These are phyloP conservation scores for Suillus tomentosus DNA, from an alignment of 768 basidiomycete species.

Conservation along the genomic window DNA sequence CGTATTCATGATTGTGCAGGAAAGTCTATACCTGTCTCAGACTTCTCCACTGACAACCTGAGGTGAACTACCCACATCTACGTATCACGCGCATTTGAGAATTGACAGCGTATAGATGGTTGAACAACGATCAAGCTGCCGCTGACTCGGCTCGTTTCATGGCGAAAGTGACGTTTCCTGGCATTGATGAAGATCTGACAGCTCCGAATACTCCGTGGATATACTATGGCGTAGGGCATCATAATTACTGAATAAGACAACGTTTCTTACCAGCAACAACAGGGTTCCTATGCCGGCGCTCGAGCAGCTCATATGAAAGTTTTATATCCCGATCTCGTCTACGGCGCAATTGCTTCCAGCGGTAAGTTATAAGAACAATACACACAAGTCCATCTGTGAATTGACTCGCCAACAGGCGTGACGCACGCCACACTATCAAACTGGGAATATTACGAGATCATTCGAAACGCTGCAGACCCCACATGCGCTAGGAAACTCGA, in stretches of 20 bases:
- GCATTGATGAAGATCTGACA: conserved; percentile 69
- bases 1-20: conserved; percentile 41
- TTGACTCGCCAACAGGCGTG: conserved; percentile 52
- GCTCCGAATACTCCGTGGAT: conserved; percentile 83
- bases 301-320: conserved; percentile 90
- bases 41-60: conserved; percentile 82
- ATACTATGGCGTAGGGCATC: conserved; percentile 78
- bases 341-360: conserved; percentile 86
- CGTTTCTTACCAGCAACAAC: conserved; percentile 1
- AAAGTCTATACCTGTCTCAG: conserved; percentile 69
- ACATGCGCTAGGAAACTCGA: conserved; percentile 61
- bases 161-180: conserved; percentile 72
- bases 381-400: neutral
- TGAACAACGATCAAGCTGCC: conserved; percentile 87
- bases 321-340: conserved; percentile 86
- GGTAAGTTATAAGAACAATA: conserved; percentile 43
- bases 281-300: conserved; percentile 93
- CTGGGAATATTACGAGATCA: conserved; percentile 90
- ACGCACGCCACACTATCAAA: conserved; percentile 81
- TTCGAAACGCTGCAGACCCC: conserved; percentile 66
- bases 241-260: neutral
- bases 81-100: neutral
- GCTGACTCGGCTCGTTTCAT: conserved; percentile 95
- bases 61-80: conserved; percentile 43
- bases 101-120: conserved; percentile 53